Evolutionary conservation across 306 rosid genomes (phyloP).

Genomic region (Canavalia ensiformis): DNA sequence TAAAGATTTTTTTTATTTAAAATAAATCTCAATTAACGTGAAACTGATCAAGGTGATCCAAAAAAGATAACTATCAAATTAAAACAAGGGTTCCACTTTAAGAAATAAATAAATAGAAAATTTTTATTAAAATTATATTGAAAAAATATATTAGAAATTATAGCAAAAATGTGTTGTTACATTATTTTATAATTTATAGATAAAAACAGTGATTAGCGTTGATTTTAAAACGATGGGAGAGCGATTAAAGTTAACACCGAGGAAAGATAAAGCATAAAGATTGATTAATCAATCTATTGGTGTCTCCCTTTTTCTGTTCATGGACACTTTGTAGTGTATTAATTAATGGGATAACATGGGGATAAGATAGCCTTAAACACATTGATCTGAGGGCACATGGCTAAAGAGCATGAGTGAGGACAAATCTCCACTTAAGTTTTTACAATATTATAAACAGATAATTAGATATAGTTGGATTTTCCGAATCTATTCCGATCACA

Average conservation of each 20-base stretch:
- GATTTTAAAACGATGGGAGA: too few relatives aligned
- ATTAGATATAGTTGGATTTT: background rate
- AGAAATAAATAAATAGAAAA: too few relatives aligned
- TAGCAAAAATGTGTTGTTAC: too few relatives aligned
- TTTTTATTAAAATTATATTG: too few relatives aligned
- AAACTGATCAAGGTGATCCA: background rate
- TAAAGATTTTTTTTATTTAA: too few relatives aligned
- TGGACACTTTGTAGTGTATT: constrained; percentile 5
- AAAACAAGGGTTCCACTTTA: background rate
- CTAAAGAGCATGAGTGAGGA: background rate
- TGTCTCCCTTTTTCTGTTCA: background rate
- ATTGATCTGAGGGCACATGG: constrained; percentile 29
- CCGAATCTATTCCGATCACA: constrained; percentile 31
- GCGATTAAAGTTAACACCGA: background rate
- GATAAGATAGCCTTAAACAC: constrained; percentile 26
- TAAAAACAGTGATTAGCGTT: too few relatives aligned
- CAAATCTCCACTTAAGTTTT: constrained; percentile 17
- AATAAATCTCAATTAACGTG: background rate
- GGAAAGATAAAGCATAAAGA: constrained; percentile 25
- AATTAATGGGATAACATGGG: constrained; percentile 23
- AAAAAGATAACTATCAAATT: background rate
- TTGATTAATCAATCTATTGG: background rate
- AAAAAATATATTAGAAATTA: too few relatives aligned
- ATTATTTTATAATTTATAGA: too few relatives aligned
- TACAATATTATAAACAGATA: background rate